phyloP scores from a whole-genome alignment of 2,329 filamentous ascomycete genomes.

The Ceratocystiopsis minuta region DNA sequence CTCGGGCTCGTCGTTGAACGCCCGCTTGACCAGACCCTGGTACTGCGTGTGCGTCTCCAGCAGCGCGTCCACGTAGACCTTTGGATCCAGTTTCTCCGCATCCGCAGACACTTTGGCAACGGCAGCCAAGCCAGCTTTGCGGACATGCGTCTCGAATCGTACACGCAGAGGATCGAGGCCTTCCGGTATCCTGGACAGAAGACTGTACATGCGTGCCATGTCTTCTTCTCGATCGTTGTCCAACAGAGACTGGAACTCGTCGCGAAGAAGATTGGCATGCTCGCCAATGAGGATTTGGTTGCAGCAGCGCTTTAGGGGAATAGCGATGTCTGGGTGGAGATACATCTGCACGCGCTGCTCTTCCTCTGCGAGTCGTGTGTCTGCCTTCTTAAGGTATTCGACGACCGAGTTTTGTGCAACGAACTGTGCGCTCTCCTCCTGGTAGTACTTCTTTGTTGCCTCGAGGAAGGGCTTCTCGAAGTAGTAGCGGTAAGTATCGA shows the following conservation, averaged over 20 bases:
- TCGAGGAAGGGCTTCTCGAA: constrained; percentile 86
- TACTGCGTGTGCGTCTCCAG: constrained; percentile 92
- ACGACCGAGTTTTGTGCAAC: constrained; percentile 93
- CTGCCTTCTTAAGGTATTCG: constrained; percentile 99
- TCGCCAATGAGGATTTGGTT: constrained; percentile 79
- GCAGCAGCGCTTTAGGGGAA: constrained; percentile 69
- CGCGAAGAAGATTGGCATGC: constrained; percentile 68
- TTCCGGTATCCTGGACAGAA: constrained; percentile 76
- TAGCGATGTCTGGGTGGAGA: constrained; percentile 74
- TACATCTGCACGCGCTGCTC: constrained; percentile 87
- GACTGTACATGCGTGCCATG: constrained; percentile 87
- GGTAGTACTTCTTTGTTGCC: constrained; percentile 73
- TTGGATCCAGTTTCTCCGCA: constrained; percentile 81
- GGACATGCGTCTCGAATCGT: constrained; percentile 82
- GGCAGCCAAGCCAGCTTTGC: constrained; percentile 72
- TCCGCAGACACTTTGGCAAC: constrained; percentile 82
- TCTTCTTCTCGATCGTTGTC: constrained; percentile 92
- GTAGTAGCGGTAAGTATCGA: constrained; percentile 83
- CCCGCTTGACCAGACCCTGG: constrained; percentile 73
- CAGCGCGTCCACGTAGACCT: constrained; percentile 88
- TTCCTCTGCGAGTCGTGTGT: constrained; percentile 74
- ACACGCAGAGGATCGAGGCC: constrained; percentile 75
- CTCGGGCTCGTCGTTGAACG: constrained; percentile 89
- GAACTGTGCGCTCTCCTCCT: constrained; percentile 83
- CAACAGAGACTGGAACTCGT: constrained; percentile 87